Conservation (phyloP, 2,329 filamentous ascomycete genomes). For the Talaromyces sp. region DNA sequence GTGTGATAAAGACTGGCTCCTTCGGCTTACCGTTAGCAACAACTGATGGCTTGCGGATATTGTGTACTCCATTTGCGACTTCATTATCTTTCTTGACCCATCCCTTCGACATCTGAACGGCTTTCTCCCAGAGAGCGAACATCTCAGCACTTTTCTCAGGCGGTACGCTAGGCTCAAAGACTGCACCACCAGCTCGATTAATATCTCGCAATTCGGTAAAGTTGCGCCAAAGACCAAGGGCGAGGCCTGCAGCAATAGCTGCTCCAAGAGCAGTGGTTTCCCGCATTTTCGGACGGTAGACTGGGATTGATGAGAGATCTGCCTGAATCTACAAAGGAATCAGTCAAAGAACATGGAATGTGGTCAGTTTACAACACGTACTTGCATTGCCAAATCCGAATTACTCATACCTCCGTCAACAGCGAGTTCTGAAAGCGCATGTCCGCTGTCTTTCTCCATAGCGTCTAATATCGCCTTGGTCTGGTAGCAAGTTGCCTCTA, state of each 20-base stretch:
- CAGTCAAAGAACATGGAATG: neutral
- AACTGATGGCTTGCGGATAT: slow-evolving; percentile 15
- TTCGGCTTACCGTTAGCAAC: slow-evolving; percentile 24
- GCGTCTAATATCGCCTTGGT: slow-evolving; percentile 90
- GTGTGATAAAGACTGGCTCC: slow-evolving; percentile 22
- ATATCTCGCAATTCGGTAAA: slow-evolving; percentile 72
- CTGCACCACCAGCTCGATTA: slow-evolving; percentile 66
- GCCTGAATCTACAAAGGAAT: slow-evolving; percentile 65
- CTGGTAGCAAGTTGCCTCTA: slow-evolving; percentile 90
- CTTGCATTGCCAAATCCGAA: slow-evolving; percentile 83
- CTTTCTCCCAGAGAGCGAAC: slow-evolving; percentile 69
- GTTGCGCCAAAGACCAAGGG: slow-evolving; percentile 72
- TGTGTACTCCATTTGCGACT: slow-evolving; percentile 14
- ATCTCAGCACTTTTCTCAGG: slow-evolving; percentile 55
- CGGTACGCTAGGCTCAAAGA: slow-evolving; percentile 66
- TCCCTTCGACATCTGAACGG: slow-evolving; percentile 71
- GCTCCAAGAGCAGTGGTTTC: slow-evolving; percentile 85
- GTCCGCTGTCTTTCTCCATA: slow-evolving; percentile 82
- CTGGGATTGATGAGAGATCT: slow-evolving; percentile 75
- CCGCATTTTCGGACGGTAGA: slow-evolving; percentile 78
- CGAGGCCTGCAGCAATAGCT: slow-evolving; percentile 81
- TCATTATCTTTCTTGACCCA: slow-evolving; percentile 49
- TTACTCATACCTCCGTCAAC: slow-evolving; percentile 89
- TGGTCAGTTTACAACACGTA: slow-evolving; percentile 29
- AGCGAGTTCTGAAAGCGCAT: slow-evolving; percentile 72